These are phyloP conservation scores for Pythium aquatile DNA, from an alignment of 352 stramenopile genomes.

Conservation along the genomic window DNA sequence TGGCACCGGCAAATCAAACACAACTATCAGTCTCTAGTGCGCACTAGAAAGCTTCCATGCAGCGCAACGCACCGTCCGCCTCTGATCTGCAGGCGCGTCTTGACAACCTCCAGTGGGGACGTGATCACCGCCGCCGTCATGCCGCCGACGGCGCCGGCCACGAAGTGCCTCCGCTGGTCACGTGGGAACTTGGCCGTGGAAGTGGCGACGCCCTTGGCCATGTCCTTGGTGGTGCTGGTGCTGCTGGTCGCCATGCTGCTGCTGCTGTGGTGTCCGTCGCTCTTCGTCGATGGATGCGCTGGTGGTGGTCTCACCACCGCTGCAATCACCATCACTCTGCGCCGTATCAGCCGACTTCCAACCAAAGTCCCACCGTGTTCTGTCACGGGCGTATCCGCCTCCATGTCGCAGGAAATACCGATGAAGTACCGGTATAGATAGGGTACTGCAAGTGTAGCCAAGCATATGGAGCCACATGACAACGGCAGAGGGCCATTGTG, in stretches of 20 bases:
- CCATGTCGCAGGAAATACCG: slow-evolving; percentile 16
- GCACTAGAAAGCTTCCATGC: not conserved
- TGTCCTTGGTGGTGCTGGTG: not conserved
- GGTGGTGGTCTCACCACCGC: slow-evolving; percentile 17
- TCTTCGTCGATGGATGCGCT: not conserved
- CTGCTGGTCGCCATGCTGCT: slow-evolving; percentile 4
- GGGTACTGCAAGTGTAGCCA: not conserved
- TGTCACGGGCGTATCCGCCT: slow-evolving; percentile 12
- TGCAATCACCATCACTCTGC: slow-evolving; percentile 23
- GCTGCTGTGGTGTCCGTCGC: not conserved
- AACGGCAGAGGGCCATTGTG: not conserved
- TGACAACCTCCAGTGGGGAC: slow-evolving; percentile 82
- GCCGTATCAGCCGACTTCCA: slow-evolving; percentile 26
- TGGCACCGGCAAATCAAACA: not conserved
- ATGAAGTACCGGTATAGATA: slow-evolving; percentile 10
- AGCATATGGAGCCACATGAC: not conserved
- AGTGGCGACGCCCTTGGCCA: slow-evolving; percentile 18
- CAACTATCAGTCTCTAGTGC: not conserved
- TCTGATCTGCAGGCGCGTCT: slow-evolving; percentile 82
- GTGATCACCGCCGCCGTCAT: slow-evolving; percentile 84
- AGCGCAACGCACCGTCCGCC: slow-evolving; percentile 43
- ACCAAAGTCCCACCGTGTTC: slow-evolving; percentile 27
- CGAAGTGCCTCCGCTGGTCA: slow-evolving; percentile 56
- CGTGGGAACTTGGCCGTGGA: slow-evolving; percentile 23
- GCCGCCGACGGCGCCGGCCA: slow-evolving; percentile 70